Evolutionary conservation across 2,329 filamentous ascomycete genomes (phyloP).

Genomic region (Sarocladiaceae sp.): DNA sequence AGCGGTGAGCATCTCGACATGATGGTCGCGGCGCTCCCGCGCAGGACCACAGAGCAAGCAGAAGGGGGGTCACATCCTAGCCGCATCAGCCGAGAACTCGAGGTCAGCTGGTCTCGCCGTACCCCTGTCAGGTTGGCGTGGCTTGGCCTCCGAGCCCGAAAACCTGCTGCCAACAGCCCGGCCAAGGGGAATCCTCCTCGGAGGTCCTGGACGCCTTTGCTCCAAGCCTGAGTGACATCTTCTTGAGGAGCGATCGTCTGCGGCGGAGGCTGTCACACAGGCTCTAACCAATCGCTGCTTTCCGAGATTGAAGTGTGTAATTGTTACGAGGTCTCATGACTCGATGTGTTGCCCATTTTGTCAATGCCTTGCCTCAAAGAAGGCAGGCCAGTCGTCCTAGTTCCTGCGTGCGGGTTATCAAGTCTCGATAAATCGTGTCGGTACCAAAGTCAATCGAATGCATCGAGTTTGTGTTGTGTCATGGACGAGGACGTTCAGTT

Average conservation of each 20-base stretch:
- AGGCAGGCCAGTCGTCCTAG: too few relatives aligned
- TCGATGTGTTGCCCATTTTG: not conserved
- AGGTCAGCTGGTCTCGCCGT: constrained; percentile 5
- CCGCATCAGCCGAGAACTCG: too few relatives aligned
- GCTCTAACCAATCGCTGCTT: constrained; percentile 1
- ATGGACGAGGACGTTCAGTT: too few relatives aligned
- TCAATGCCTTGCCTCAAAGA: not conserved
- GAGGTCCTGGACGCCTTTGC: not conserved
- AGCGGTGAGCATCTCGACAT: too few relatives aligned
- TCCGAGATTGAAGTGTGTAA: not conserved
- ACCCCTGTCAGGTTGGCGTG: constrained; percentile 1
- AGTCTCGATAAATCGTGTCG: too few relatives aligned
- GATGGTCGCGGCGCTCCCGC: too few relatives aligned
- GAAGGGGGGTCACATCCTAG: too few relatives aligned
- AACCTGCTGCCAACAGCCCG: constrained; percentile 4
- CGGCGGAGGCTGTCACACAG: constrained; percentile 2
- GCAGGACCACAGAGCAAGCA: too few relatives aligned
- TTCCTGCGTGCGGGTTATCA: too few relatives aligned
- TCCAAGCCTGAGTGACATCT: too few relatives aligned
- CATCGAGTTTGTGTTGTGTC: too few relatives aligned
- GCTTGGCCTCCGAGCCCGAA: constrained; percentile 1
- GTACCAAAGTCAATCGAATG: too few relatives aligned
- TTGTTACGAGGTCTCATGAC: constrained; percentile 4
- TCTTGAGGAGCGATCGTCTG: constrained; percentile 6
- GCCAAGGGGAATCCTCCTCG: not conserved